These are phyloP conservation scores for Eragrostis curvula DNA, from an alignment of 176 grass and related monocot species.

Conservation along the genomic window DNA sequence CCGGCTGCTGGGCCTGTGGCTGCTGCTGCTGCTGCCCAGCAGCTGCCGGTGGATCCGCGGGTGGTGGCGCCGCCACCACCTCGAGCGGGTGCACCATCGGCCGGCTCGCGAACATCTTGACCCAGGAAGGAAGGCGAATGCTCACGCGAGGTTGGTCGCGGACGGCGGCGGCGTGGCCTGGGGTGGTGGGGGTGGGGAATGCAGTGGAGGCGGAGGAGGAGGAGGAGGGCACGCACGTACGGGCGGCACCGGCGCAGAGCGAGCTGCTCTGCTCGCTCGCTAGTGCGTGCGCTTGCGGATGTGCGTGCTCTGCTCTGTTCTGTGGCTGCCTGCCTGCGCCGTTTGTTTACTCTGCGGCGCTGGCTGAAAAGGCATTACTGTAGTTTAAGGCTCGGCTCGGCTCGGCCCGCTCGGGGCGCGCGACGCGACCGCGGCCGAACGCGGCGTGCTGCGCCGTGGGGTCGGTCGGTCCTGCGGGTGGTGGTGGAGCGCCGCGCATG, in stretches of 20 bases:
- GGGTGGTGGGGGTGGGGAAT: not conserved
- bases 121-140: not conserved
- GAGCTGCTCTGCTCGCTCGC: not conserved
- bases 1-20: constrained; percentile 53
- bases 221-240: not conserved
- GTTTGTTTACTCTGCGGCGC: not conserved
- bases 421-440: not conserved
- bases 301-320: not conserved
- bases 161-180: not conserved
- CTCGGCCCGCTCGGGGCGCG: not conserved
- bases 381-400: not conserved
- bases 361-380: constrained; percentile 10
- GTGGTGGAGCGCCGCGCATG: not conserved
- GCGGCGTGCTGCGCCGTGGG: constrained; percentile 32
- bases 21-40: constrained; percentile 28
- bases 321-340: not conserved
- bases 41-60: constrained; percentile 56
- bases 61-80: constrained; percentile 50
- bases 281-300: not conserved
- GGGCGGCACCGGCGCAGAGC: not conserved
- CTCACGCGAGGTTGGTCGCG: not conserved
- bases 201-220: not conserved
- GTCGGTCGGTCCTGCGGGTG: not conserved
- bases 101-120: constrained; percentile 74
- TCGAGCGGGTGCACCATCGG: constrained; percentile 94